Percentiles rank a stretch among this genome's conserved stretches.
Evolutionary conservation across 352 stramenopile species (phyloP).

Genomic region (Phytophthora sojae): DNA sequence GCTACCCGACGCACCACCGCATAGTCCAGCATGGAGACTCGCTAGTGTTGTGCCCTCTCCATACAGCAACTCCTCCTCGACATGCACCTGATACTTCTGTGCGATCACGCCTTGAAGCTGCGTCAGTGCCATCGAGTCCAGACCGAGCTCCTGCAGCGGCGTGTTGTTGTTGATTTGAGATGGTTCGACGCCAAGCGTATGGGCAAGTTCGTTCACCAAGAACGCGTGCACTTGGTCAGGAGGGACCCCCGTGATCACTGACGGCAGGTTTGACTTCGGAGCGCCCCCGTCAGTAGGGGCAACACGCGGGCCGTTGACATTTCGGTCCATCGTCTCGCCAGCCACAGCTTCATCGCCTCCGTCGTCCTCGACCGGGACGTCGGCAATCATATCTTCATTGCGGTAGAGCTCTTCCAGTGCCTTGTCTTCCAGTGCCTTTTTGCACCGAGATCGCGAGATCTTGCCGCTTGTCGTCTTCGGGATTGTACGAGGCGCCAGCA

Average conservation of each 20-base stretch:
- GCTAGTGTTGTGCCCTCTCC: conserved; percentile 87
- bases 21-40: conserved; percentile 80
- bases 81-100: conserved; percentile 88
- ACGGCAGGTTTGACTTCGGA: conserved; percentile 46
- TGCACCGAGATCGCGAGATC: conserved; percentile 94
- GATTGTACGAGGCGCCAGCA: conserved; percentile 93
- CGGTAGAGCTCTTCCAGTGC: conserved; percentile 74
- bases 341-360: conserved; percentile 42
- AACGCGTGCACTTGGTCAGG: conserved; percentile 66
- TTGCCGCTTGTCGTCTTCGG: conserved; percentile 99
- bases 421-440: conserved; percentile 68
- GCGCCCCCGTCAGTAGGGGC: conserved; percentile 17
- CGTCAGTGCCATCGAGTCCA: conserved; percentile 95
- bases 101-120: conserved; percentile 96
- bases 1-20: conserved; percentile 40
- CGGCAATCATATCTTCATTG: conserved; percentile 82
- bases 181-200: conserved; percentile 62
- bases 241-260: conserved; percentile 59
- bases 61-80: conserved; percentile 95
- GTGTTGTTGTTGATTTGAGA: conserved; percentile 55
- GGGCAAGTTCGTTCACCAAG: conserved; percentile 65
- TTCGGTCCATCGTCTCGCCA: conserved; percentile 40
- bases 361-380: conserved; percentile 48
- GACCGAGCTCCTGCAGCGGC: conserved; percentile 78
- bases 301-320: conserved; percentile 20